Percentiles rank a stretch among this genome's conserved stretches.
Evolutionary conservation across 2,329 filamentous ascomycete species (phyloP).

Genomic region (Colletotrichum sp.): DNA sequence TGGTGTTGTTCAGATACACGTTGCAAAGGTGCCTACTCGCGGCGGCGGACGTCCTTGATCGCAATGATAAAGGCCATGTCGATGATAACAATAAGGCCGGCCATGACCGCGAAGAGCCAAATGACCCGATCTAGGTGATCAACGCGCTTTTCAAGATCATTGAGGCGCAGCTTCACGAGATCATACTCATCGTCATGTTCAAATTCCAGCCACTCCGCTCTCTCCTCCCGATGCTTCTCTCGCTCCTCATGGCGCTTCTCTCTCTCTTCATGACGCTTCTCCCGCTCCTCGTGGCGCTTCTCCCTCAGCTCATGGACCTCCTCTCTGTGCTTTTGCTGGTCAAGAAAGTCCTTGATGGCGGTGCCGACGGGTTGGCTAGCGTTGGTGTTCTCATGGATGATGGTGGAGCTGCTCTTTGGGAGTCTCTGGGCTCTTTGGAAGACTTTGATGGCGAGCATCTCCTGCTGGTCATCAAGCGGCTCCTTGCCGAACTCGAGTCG

Average conservation of each 20-base stretch:
- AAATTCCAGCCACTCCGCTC: neutral
- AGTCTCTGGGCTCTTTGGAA: neutral
- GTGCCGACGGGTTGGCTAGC: neutral
- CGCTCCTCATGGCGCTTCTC: neutral
- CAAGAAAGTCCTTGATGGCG: neutral
- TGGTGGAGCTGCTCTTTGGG: neutral
- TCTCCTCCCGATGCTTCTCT: neutral
- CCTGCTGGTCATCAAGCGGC: neutral
- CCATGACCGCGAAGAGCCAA: neutral
- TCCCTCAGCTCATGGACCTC: neutral
- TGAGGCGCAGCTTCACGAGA: neutral
- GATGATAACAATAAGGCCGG: neutral
- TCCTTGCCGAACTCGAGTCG: neutral
- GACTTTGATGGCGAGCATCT: neutral
- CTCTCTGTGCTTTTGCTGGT: neutral
- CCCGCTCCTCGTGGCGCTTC: neutral
- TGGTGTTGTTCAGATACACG: neutral
- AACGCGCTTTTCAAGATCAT: neutral
- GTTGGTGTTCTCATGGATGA: neutral
- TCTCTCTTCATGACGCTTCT: neutral
- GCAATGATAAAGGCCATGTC: neutral
- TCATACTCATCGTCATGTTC: neutral
- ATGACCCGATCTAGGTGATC: neutral
- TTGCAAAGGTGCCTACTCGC: neutral
- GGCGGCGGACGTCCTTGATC: neutral